phyloP scores from a whole-genome alignment of 441 rosid genomes.

The Sinapis alba region DNA sequence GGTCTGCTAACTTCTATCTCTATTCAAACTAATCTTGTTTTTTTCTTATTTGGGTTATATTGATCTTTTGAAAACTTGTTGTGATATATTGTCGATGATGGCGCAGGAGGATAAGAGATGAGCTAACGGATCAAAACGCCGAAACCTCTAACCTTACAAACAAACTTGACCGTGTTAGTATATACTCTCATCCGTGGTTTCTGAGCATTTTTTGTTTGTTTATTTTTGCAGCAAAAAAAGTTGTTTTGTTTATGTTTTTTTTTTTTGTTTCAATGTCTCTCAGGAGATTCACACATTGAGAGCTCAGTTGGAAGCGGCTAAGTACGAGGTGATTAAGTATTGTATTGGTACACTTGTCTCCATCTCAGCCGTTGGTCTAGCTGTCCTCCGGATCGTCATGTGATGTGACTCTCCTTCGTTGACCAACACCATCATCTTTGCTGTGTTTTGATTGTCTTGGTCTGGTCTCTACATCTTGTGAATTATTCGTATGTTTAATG shows the following conservation, averaged over 20 bases:
- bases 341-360: slow-evolving; percentile 70
- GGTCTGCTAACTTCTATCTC: slow-evolving; percentile 34
- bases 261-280: background rate
- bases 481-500: slow-evolving; percentile 21
- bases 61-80: background rate
- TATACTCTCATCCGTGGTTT: background rate
- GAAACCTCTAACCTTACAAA: slow-evolving; percentile 62
- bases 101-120: slow-evolving; percentile 64
- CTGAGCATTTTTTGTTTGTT: background rate
- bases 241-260: background rate
- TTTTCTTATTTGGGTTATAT: background rate
- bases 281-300: slow-evolving; percentile 68
- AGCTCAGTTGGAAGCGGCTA: slow-evolving; percentile 68
- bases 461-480: slow-evolving; percentile 33
- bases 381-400: slow-evolving; percentile 57
- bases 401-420: slow-evolving; percentile 22
- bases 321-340: slow-evolving; percentile 65
- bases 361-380: slow-evolving; percentile 64
- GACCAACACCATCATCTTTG: slow-evolving; percentile 30
- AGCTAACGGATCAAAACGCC: slow-evolving; percentile 54
- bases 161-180: slow-evolving; percentile 65
- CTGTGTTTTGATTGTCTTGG: slow-evolving; percentile 28
- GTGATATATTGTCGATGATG: background rate
- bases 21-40: background rate
- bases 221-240: background rate